These are phyloP conservation scores for Talinum fruticosum DNA, from an alignment of 148 eudicot species.

Conservation along the genomic window DNA sequence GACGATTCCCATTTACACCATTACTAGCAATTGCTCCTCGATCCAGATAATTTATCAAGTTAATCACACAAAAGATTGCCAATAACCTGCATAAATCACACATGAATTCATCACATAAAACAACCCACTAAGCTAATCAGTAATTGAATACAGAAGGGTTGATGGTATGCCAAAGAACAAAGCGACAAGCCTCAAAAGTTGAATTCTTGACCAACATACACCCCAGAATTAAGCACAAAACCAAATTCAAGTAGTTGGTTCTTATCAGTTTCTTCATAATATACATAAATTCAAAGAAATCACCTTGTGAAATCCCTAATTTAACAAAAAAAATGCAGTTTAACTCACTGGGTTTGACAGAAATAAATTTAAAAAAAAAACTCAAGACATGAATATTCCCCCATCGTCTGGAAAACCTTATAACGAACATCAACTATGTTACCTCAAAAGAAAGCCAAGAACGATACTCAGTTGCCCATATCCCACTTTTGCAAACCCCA, in stretches of 20 bases:
- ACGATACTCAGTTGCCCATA: background rate
- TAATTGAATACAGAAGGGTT: background rate
- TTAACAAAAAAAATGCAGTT: background rate
- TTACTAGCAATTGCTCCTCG: constrained; percentile 97
- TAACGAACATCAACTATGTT: constrained; percentile 1
- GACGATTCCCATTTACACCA: constrained; percentile 81
- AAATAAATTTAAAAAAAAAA: background rate
- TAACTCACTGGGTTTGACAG: background rate
- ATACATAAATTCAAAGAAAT: background rate
- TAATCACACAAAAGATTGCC: constrained; percentile 70
- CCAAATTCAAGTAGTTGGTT: too few relatives aligned
- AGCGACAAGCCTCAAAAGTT: background rate
- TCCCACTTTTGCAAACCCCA: constrained; percentile 8
- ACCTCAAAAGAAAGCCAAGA: constrained; percentile 15
- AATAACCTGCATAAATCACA: constrained; percentile 62
- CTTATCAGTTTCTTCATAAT: too few relatives aligned
- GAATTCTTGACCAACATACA: too few relatives aligned
- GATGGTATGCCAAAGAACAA: background rate
- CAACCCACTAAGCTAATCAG: background rate
- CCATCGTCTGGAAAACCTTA: background rate
- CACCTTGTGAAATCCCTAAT: background rate
- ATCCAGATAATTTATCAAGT: constrained; percentile 83
- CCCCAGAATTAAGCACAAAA: too few relatives aligned
- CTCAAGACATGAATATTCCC: background rate
- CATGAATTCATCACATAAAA: constrained; percentile 6